phyloP scores from a whole-genome alignment of 495 filamentous ascomycete species.

The Xylaria longipes region DNA sequence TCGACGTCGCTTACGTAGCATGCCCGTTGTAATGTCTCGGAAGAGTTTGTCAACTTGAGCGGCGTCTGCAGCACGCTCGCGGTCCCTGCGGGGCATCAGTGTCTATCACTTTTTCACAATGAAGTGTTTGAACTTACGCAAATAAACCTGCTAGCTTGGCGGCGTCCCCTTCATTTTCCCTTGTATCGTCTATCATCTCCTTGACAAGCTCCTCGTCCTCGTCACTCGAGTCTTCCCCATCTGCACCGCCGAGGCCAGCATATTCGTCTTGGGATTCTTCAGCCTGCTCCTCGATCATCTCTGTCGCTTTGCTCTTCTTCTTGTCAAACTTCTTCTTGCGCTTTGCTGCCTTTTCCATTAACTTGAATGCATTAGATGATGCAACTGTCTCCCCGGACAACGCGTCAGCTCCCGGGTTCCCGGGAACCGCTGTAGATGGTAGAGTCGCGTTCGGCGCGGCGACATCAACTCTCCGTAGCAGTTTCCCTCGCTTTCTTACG shows the following conservation, averaged over 20 bases:
- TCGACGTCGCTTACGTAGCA: conserved; percentile 74
- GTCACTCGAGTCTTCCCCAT: conserved; percentile 82
- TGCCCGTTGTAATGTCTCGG: conserved; percentile 88
- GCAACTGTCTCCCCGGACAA: conserved; percentile 13
- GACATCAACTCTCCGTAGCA: conserved; percentile 56
- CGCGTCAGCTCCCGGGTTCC: conserved; percentile 12
- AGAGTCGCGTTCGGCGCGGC: conserved; percentile 28
- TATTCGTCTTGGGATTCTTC: conserved; percentile 99
- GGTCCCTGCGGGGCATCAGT: conserved; percentile 54
- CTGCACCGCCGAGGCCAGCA: conserved; percentile 87
- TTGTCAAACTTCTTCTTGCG: conserved; percentile 73
- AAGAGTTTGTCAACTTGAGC: conserved; percentile 88
- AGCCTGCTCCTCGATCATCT: conserved; percentile 90
- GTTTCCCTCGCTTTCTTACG: conserved; percentile 62
- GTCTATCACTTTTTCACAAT: conserved; percentile 19
- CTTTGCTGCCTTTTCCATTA: conserved; percentile 75
- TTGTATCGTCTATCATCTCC: conserved; percentile 87
- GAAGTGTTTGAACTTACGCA: conserved; percentile 69
- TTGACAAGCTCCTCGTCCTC: conserved; percentile 69
- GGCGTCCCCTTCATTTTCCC: conserved; percentile 75
- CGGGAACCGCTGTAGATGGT: conserved; percentile 18
- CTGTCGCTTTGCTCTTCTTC: conserved; percentile 85
- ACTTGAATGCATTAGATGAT: conserved; percentile 62
- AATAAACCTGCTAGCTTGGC: conserved; percentile 82
- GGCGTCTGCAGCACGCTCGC: conserved; percentile 72